Evolutionary conservation across 352 stramenopile species (phyloP).

Genomic region (Pythium myriotylum): DNA sequence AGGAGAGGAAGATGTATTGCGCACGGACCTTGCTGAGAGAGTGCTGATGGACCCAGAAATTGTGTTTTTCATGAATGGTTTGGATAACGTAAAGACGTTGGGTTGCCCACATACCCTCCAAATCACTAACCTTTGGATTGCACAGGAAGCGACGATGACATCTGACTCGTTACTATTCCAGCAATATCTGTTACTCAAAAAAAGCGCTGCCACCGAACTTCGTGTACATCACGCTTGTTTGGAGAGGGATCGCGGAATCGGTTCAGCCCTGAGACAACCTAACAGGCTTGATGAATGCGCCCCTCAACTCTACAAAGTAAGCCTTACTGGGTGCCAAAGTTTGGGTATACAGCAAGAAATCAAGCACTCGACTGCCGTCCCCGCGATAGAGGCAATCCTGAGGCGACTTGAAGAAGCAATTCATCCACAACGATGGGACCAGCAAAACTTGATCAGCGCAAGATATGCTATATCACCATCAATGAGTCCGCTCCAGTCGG

Average conservation of each 20-base stretch:
- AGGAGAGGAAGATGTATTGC: conserved; percentile 40
- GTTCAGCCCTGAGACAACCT: too few species aligned
- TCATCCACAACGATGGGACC: too few species aligned
- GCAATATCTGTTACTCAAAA: conserved; percentile 45
- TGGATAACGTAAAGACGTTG: conserved; percentile 46
- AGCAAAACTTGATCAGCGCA: too few species aligned
- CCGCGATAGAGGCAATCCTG: conserved; percentile 6
- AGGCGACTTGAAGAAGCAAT: conserved; percentile 7
- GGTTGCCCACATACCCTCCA: not conserved
- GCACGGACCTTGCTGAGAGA: conserved; percentile 48
- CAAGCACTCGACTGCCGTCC: too few species aligned
- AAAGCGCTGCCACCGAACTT: conserved; percentile 48
- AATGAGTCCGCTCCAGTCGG: not conserved
- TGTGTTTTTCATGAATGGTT: conserved; percentile 78
- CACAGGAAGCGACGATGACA: conserved; percentile 45
- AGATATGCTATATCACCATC: too few species aligned
- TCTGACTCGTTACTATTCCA: conserved; percentile 49
- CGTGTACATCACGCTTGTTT: conserved; percentile 17
- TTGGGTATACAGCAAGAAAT: too few species aligned
- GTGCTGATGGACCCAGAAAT: conserved; percentile 69
- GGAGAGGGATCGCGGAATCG: too few species aligned
- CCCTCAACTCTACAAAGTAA: too few species aligned
- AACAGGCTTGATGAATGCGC: too few species aligned
- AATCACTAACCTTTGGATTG: not conserved
- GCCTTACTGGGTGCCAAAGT: too few species aligned